These are phyloP conservation scores for Monocercomonoides exilis DNA, from an alignment of 78 protist genomes.

Conservation along the genomic window DNA sequence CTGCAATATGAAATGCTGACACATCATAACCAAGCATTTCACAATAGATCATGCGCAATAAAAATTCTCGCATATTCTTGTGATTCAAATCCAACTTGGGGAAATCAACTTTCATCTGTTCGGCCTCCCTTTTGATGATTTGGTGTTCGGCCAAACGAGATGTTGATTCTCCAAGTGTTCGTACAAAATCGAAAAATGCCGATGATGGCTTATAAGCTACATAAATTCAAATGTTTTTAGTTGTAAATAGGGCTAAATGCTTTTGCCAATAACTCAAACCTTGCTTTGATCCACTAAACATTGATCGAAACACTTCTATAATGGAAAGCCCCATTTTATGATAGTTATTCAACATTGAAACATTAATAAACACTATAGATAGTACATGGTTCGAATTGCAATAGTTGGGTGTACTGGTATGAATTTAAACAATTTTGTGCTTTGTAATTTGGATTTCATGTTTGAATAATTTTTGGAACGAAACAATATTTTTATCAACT, in stretches of 20 bases:
- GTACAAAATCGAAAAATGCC: neutral
- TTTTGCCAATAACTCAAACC: too few species aligned
- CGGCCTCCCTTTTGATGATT: neutral
- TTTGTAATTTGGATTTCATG: too few species aligned
- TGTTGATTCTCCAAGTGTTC: neutral
- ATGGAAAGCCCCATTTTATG: too few species aligned
- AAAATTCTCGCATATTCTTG: conserved; percentile 34
- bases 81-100: conserved; percentile 3
- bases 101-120: neutral
- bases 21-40: conserved; percentile 73
- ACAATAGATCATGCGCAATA: conserved; percentile 51
- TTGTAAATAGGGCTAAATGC: too few species aligned
- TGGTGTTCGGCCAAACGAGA: neutral
- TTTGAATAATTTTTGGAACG: too few species aligned
- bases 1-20: conserved; percentile 56
- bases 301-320: too few species aligned
- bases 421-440: too few species aligned
- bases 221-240: too few species aligned
- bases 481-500: too few species aligned
- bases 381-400: neutral
- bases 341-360: too few species aligned
- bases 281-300: too few species aligned
- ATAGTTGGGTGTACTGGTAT: neutral
- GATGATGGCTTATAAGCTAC: neutral
- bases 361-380: too few species aligned